phyloP scores from a whole-genome alignment of 73 alveolate genomes.

The Loxodes magnus region DNA sequence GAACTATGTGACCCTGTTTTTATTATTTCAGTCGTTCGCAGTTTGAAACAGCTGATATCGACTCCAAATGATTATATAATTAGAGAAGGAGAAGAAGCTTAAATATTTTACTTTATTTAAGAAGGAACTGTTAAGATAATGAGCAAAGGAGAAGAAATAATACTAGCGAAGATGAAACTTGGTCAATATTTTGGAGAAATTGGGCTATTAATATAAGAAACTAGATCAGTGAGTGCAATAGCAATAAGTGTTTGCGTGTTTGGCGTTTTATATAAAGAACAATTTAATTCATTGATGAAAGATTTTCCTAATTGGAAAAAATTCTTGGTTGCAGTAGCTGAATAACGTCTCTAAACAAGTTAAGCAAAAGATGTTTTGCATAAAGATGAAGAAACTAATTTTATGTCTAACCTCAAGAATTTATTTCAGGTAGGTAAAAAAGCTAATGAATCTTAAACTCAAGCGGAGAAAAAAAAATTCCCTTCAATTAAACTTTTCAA shows the following conservation, averaged over 20 bases:
- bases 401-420: no score
- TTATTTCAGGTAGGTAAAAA: no score
- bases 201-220: constrained; percentile 32
- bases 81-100: constrained; percentile 35
- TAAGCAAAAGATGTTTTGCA: constrained; percentile 47
- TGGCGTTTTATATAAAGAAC: constrained; percentile 13
- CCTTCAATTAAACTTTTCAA: no score
- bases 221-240: constrained; percentile 30
- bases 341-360: constrained; percentile 38
- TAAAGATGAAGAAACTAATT: no score
- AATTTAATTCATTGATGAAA: constrained; percentile 12
- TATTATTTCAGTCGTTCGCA: constrained; percentile 24
- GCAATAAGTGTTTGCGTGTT: constrained; percentile 27
- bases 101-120: constrained; percentile 32
- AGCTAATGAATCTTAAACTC: no score
- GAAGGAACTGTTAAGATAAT: constrained; percentile 33
- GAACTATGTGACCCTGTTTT: constrained; percentile 43
- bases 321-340: constrained; percentile 31
- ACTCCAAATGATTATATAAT: constrained; percentile 25
- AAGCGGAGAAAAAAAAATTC: no score
- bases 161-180: constrained; percentile 27
- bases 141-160: constrained; percentile 28
- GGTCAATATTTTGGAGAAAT: constrained; percentile 59
- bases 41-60: constrained; percentile 24
- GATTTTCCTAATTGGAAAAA: constrained; percentile 24